Evolutionary conservation across 176 grass and related monocot species (phyloP).

Genomic region (Triticum urartu): DNA sequence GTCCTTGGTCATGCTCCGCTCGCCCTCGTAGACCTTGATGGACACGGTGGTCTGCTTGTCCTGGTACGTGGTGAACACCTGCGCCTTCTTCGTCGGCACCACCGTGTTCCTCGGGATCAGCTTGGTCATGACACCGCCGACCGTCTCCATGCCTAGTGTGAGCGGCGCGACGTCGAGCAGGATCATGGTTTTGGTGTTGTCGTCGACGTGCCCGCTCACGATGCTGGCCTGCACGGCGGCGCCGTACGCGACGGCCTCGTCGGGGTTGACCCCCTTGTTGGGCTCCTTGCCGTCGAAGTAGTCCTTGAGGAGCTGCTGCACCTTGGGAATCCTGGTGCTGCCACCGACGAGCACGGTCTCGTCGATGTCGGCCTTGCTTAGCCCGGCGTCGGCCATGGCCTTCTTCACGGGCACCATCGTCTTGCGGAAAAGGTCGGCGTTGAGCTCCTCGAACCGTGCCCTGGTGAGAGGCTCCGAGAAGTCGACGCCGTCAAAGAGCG

Average conservation of each 20-base stretch:
- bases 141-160: background rate
- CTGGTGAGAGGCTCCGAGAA: conserved; percentile 1
- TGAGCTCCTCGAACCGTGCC: conserved; percentile 9
- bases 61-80: conserved; percentile 1
- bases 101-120: conserved; percentile 12
- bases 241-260: conserved; percentile 9
- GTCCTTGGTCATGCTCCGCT: background rate
- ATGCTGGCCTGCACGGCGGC: conserved; percentile 9
- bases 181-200: background rate
- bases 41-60: conserved; percentile 5
- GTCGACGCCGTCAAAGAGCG: background rate
- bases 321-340: conserved; percentile 8
- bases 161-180: background rate
- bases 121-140: background rate
- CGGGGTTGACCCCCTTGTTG: conserved; percentile 8
- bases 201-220: conserved; percentile 4
- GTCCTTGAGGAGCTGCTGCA: conserved; percentile 4
- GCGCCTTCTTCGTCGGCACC: background rate
- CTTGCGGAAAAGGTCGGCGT: conserved; percentile 10
- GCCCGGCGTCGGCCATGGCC: background rate
- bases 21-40: conserved; percentile 10
- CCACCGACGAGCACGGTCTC: conserved; percentile 9
- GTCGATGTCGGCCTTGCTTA: background rate
- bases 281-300: conserved; percentile 4
- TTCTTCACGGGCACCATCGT: conserved; percentile 14